phyloP scores from a whole-genome alignment of 176 grass and related monocot genomes.

The Ensete glaucum region DNA sequence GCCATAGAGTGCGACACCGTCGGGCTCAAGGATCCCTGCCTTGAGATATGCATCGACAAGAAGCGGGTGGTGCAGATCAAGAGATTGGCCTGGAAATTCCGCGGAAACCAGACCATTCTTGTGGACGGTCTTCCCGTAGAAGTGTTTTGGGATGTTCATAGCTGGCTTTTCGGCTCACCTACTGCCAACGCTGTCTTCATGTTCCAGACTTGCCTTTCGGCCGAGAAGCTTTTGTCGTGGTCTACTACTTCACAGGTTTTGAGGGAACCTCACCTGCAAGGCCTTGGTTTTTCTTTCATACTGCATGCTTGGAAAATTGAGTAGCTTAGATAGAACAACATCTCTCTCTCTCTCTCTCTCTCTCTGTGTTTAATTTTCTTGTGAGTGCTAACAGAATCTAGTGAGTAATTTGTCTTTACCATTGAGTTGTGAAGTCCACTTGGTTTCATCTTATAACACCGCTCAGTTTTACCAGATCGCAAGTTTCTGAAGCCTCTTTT shows the following conservation, averaged over 20 bases:
- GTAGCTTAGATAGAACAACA: constrained; percentile 38
- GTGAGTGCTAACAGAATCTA: constrained; percentile 43
- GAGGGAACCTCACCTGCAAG: constrained; percentile 43
- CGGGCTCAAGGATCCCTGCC: constrained; percentile 53
- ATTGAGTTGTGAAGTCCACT: not conserved
- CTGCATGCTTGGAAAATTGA: constrained; percentile 66
- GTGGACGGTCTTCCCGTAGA: constrained; percentile 64
- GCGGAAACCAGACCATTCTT: constrained; percentile 72
- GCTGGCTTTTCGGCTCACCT: constrained; percentile 52
- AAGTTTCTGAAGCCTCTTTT: too few relatives aligned
- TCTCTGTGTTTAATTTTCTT: constrained; percentile 16
- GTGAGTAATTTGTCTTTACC: constrained; percentile 27
- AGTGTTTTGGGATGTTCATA: constrained; percentile 76
- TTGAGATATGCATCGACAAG: constrained; percentile 58
- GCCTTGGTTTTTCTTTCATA: constrained; percentile 54
- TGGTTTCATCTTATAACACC: too few relatives aligned
- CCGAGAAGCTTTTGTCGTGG: constrained; percentile 60
- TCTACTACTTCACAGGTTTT: constrained; percentile 40
- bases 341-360: constrained; percentile 12
- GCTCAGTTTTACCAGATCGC: too few relatives aligned
- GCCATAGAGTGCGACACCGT: constrained; percentile 46
- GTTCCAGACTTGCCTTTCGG: constrained; percentile 57
- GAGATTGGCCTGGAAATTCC: constrained; percentile 56
- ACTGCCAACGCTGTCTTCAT: constrained; percentile 64
- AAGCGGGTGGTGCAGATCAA: constrained; percentile 64